A percentile compares a stretch with the other conserved stretches of the same genome.
Evolutionary conservation across 371 early-diverging fungal genomes (phyloP).

Genomic region (Mortierella sp.): DNA sequence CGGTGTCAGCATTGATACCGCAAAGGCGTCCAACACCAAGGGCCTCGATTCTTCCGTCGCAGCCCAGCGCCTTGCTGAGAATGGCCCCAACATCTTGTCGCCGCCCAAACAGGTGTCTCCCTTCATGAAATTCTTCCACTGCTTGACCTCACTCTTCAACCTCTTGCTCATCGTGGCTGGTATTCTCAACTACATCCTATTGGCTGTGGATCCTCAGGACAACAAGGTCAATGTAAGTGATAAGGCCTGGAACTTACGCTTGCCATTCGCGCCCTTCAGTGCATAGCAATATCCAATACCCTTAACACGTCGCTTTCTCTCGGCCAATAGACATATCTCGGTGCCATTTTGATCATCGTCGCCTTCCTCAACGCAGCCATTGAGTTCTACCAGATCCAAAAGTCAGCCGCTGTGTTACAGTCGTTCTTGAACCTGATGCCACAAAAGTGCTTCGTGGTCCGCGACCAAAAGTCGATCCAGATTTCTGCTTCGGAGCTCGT

Average conservation of each 20-base stretch:
- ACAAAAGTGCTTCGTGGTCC: slow-evolving; percentile 77
- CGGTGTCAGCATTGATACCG: slow-evolving; percentile 61
- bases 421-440: slow-evolving; percentile 93
- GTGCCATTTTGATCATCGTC: slow-evolving; percentile 88
- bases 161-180: slow-evolving; percentile 88
- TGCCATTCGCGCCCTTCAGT: too few relatives aligned
- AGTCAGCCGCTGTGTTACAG: slow-evolving; percentile 84
- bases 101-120: slow-evolving; percentile 89
- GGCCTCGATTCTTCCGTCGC: slow-evolving; percentile 80
- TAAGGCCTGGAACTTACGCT: not conserved
- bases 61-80: slow-evolving; percentile 62
- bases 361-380: slow-evolving; percentile 91
- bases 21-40: slow-evolving; percentile 70
- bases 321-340: slow-evolving; percentile 79
- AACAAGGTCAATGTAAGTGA: slow-evolving; percentile 77
- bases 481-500: slow-evolving; percentile 79
- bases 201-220: slow-evolving; percentile 73
- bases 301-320: slow-evolving; percentile 39
- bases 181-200: slow-evolving; percentile 80
- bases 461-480: slow-evolving; percentile 73
- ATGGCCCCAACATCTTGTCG: slow-evolving; percentile 88
- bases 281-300: not conserved
- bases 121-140: slow-evolving; percentile 77
- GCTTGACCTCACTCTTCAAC: slow-evolving; percentile 86
- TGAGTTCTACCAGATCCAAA: slow-evolving; percentile 92